Evolutionary conservation across 139 green algal species (phyloP).

Genomic region (Chlamydomonas incerta): DNA sequence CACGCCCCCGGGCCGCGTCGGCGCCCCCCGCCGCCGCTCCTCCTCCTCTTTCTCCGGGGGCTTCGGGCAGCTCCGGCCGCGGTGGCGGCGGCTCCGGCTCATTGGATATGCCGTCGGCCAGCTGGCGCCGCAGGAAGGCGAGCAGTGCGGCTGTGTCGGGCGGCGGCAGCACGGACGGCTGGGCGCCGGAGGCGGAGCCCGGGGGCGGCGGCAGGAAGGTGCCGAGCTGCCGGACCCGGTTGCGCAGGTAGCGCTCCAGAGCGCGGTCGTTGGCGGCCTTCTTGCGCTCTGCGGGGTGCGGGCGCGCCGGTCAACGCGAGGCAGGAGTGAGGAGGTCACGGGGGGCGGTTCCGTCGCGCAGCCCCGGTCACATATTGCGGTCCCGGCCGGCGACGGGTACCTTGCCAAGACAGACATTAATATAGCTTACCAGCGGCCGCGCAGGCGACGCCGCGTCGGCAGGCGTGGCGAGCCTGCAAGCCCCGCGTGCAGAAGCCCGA

Average conservation of each 20-base stretch:
- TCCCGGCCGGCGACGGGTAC: too few species aligned
- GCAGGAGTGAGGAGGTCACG: too few species aligned
- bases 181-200: background rate
- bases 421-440: background rate
- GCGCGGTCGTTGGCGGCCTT: background rate
- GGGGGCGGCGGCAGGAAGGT: conserved; percentile 8
- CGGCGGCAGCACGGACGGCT: background rate
- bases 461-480: too few species aligned
- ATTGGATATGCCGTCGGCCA: conserved; percentile 8
- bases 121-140: conserved; percentile 9
- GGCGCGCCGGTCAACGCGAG: too few species aligned
- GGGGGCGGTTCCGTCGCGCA: too few species aligned
- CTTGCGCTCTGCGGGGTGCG: background rate
- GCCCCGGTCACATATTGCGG: too few species aligned
- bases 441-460: background rate
- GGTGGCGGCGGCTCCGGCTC: background rate
- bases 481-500: too few species aligned
- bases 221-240: conserved; percentile 1
- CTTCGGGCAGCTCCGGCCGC: background rate
- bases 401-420: too few species aligned
- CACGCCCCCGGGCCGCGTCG: too few species aligned
- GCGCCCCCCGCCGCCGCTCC: too few species aligned
- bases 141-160: conserved; percentile 11
- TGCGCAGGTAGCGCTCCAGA: conserved; percentile 4
- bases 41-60: background rate